Percentiles rank a stretch among this genome's conserved stretches.
These are phyloP conservation scores for Helicocarpus griseus DNA, from an alignment of 2,329 filamentous ascomycete species.

Conservation along the genomic window DNA sequence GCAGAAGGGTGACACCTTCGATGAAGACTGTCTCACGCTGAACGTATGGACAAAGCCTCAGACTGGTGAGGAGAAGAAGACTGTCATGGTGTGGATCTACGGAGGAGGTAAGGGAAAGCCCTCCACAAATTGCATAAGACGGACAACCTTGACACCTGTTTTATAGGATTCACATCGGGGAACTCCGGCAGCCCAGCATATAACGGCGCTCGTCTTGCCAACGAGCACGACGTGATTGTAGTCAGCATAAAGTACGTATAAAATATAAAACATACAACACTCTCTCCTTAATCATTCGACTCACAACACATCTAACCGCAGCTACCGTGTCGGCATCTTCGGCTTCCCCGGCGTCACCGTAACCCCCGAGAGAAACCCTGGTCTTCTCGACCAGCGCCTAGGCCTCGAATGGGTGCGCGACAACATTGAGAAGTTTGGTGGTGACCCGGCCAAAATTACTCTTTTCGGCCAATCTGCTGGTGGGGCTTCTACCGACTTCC, in stretches of 20 bases:
- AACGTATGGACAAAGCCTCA: slow-evolving; percentile 33
- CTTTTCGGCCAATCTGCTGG: slow-evolving; percentile 42
- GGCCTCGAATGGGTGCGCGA: slow-evolving; percentile 29
- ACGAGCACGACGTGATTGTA: slow-evolving; percentile 38
- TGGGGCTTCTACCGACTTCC: slow-evolving; percentile 20
- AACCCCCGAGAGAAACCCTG: slow-evolving; percentile 35
- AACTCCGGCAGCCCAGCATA: slow-evolving; percentile 32
- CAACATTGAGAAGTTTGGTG: slow-evolving; percentile 33
- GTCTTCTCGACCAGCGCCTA: slow-evolving; percentile 38
- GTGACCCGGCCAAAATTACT: slow-evolving; percentile 29
- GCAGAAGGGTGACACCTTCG: slow-evolving; percentile 4
- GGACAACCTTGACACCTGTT: too few relatives aligned
- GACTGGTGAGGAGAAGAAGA: slow-evolving; percentile 23
- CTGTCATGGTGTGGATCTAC: slow-evolving; percentile 38
- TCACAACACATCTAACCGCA: slow-evolving; percentile 39
- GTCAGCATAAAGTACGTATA: slow-evolving; percentile 39
- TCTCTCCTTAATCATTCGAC: slow-evolving; percentile 40
- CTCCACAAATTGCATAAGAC: too few relatives aligned
- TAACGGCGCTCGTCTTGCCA: slow-evolving; percentile 36
- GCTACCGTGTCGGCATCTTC: slow-evolving; percentile 38
- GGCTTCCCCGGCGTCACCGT: slow-evolving; percentile 31
- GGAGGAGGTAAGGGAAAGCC: slow-evolving; percentile 29
- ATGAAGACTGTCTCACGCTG: slow-evolving; percentile 31
- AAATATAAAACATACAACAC: too few relatives aligned
- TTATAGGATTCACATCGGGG: slow-evolving; percentile 17